Evolutionary conservation across 352 stramenopile genomes (phyloP).

Genomic region (Bremia lactucae): DNA sequence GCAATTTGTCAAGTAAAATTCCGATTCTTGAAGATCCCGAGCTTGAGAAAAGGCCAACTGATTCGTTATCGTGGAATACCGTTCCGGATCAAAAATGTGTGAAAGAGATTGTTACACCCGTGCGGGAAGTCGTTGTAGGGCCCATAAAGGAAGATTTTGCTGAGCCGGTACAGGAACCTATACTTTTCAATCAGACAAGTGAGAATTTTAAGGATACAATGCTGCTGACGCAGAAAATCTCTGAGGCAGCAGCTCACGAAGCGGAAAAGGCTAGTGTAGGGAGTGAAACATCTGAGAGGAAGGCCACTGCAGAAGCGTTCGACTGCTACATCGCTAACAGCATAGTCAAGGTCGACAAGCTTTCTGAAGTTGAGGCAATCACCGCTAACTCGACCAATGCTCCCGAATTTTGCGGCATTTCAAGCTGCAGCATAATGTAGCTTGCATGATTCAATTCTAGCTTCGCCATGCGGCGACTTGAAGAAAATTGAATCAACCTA

Average conservation of each 20-base stretch:
- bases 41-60: constrained; percentile 11
- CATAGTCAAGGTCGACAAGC: constrained; percentile 18
- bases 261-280: constrained; percentile 8
- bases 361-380: constrained; percentile 12
- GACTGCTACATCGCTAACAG: constrained; percentile 33
- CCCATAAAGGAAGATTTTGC: constrained; percentile 7
- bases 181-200: constrained; percentile 4
- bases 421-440: constrained; percentile 23
- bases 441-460: constrained; percentile 3
- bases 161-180: constrained; percentile 5
- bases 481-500: too few species aligned
- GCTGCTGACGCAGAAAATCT: constrained; percentile 3
- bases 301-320: constrained; percentile 22
- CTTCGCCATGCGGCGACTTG: neutral
- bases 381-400: constrained; percentile 10
- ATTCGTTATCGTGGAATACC: constrained; percentile 19
- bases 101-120: constrained; percentile 2
- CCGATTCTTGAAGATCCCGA: constrained; percentile 5
- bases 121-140: constrained; percentile 4
- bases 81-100: constrained; percentile 10
- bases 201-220: constrained; percentile 3
- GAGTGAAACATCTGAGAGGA: constrained; percentile 16
- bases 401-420: constrained; percentile 17
- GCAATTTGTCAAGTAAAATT: too few species aligned
- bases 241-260: constrained; percentile 7